Percentiles rank a stretch among this genome's conserved stretches.
These are phyloP conservation scores for Chenopodium quinoa DNA, from an alignment of 148 eudicot genomes.

Conservation along the genomic window DNA sequence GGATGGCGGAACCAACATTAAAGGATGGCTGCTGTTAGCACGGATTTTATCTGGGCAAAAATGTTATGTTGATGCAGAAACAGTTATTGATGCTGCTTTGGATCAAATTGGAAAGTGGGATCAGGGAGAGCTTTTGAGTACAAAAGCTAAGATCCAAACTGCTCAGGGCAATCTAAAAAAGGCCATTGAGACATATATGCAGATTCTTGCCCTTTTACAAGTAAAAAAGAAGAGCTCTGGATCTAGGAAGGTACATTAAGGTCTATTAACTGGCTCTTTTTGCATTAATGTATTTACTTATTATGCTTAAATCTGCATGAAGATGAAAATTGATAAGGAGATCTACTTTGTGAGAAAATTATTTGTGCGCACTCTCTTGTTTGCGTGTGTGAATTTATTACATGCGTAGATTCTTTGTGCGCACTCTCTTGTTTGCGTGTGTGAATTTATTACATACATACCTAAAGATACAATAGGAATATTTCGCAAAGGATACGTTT, in stretches of 20 bases:
- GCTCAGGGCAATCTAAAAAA: conserved; percentile 55
- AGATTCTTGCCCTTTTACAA: conserved; percentile 66
- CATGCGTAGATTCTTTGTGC: too few species aligned
- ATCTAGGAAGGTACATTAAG: conserved; percentile 43
- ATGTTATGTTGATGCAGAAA: conserved; percentile 52
- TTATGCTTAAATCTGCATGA: not conserved
- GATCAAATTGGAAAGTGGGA: conserved; percentile 67
- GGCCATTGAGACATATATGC: conserved; percentile 57
- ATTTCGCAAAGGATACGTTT: not conserved
- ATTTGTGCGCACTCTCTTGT: too few species aligned
- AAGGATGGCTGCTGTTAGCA: conserved; percentile 60
- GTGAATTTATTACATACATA: not conserved
- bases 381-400: not conserved
- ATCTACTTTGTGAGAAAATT: not conserved
- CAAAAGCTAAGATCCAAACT: conserved; percentile 70
- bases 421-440: too few species aligned
- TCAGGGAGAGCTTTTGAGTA: conserved; percentile 56
- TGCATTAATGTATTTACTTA: not conserved
- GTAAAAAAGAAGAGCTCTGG: conserved; percentile 48
- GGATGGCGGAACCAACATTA: conserved; percentile 51
- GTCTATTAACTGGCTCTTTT: conserved; percentile 24
- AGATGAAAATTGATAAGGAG: not conserved
- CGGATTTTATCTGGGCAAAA: conserved; percentile 66
- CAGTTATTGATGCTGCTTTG: conserved; percentile 57
- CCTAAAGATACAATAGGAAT: not conserved